Percentiles rank a stretch among this genome's conserved stretches.
Conservation (phyloP, 1,139 yeast genomes). For the Petasospora fabianii region DNA sequence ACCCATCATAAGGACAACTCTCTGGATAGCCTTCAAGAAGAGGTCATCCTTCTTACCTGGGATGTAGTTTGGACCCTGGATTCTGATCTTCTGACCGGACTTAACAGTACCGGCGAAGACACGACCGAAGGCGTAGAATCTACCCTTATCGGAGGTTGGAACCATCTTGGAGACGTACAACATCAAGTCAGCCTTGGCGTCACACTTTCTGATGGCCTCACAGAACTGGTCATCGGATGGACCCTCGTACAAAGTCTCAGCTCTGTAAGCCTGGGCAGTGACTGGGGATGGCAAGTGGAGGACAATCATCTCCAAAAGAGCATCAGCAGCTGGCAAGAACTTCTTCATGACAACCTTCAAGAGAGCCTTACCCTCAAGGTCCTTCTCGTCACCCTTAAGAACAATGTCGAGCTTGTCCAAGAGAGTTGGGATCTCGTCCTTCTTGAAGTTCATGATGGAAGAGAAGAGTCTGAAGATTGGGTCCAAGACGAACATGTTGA, state of each 20-base stretch:
- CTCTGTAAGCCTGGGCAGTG: slow-evolving; percentile 99
- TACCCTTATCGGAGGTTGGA: slow-evolving; percentile 99
- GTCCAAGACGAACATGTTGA: slow-evolving; percentile 98
- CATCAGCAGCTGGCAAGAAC: slow-evolving; percentile 99
- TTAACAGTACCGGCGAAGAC: slow-evolving; percentile 99
- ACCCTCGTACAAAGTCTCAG: slow-evolving; percentile 99
- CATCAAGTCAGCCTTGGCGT: slow-evolving; percentile 98
- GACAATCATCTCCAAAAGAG: slow-evolving; percentile 97
- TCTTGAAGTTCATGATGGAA: slow-evolving; percentile 96
- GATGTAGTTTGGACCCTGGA: slow-evolving; percentile 99
- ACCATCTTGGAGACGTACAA: slow-evolving; percentile 99
- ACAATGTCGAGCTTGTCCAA: slow-evolving; percentile 88
- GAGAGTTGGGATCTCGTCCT: slow-evolving; percentile 88
- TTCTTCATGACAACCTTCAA: slow-evolving; percentile 99
- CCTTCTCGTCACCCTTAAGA: slow-evolving; percentile 94
- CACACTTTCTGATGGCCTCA: slow-evolving; percentile 95
- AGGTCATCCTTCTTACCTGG: slow-evolving; percentile 98
- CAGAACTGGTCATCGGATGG: slow-evolving; percentile 93
- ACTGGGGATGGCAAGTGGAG: slow-evolving; percentile 99
- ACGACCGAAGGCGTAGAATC: slow-evolving; percentile 99
- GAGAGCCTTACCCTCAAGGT: slow-evolving; percentile 97
- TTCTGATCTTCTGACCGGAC: slow-evolving; percentile 99
- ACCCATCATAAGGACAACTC: slow-evolving; percentile 99
- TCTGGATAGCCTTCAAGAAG: slow-evolving; percentile 96
- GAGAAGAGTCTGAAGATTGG: slow-evolving; percentile 97